Base-by-base conservation (phyloP, 495 filamentous ascomycete species). In the Xylaria acuta region DNA sequence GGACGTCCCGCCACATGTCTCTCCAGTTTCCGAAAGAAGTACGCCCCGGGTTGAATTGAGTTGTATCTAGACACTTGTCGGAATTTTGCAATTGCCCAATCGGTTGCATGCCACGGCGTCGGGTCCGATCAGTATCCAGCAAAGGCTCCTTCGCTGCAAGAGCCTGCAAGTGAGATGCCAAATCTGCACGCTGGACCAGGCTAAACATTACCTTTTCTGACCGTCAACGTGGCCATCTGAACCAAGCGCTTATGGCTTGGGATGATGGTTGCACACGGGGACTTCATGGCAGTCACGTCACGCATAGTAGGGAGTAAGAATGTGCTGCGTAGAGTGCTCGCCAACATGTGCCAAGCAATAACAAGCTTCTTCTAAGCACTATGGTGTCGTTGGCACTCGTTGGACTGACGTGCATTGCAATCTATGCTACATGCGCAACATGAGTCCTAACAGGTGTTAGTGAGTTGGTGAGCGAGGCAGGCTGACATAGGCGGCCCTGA, bases 161-260 rank as follows among this genome's bases (percentile, higher is more conserved):
- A 49, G n/a, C 27, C 63, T 66, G 63, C 63, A 67, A 53, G 65
- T 67, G 65, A 67, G 65, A 67, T 67, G 65, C 65, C 65, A 41
- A 67, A 67, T 56, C 47, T 38, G 65, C 49, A 56, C 65, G 32
- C 49, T 67, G 49, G 34, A 40, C 34, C 8, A 41, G 5, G 16
- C 34, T 43, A 22, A 38, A 51, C 12, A 14, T 30, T 40, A 34
- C 22, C 34, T 14, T 41, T 67, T 67, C 65, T 56, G 49, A 51
- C 65, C 2, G 16, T 22, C 45, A 32, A 38, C 36, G 36, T 45
- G 62, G 63, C 63, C 34, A 3, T 51, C 27, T 49, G 27, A 38
- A n/a, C 25, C 45, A 53, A 67, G 30, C 18, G 64, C 64, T 67
- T 53, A 40, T 25, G 63, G 40, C 63, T 36, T n/a, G 30, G 9